Evolutionary conservation across 345 rosid species (phyloP), one percentile per base, ranked within the genome.

Genomic region (Bruguiera sexangula): DNA sequence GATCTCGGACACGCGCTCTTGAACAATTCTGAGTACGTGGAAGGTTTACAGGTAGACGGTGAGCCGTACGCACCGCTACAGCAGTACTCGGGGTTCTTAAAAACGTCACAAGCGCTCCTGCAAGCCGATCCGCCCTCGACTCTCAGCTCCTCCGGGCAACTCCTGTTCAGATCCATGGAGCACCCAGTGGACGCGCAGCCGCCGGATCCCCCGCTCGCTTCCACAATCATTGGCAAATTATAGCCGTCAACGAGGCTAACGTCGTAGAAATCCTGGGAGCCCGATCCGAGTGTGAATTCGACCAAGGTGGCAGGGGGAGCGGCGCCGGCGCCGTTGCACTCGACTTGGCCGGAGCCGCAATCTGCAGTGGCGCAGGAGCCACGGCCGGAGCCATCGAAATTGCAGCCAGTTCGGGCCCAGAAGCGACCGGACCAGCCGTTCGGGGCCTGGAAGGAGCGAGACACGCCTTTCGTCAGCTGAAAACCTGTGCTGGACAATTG

Each of bases 371-470:
- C 30, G 16, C 79, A 75, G 18, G 75, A 62, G 7, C 78, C 78
- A 0, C 53, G 56, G 5, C 66, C 75, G 39, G 71, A 70, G 31
- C 3, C 60, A 65, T 75, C 82, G 60, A 78, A 78, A 22, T 26
- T 75, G 69, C 84, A 81, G 50, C 80, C 78, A 9, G 82, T 73
- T 27, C 82, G 65, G 46, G 69, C 82, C 84, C 80, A 81, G 75
- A 81, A 73, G 43, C 84, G 78, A 22, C 84, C 84, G 26, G 84
- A 81, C 84, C 84, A 81, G 60, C 84, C 82, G 22, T 78, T 69
- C 3, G 82, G 80, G 15, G 73, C 79, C n/a, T 69, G 82, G 67
- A 81, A 66, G 36, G 78, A 52, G 57, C 82, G 80, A n/a, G 80
- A 66, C 13, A 52, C 26, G 68, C 61, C 79, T 27, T 68, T 50